Evolutionary conservation across 1,284 basidiomycete genomes (phyloP).

Genomic region (Cutaneotrichosporon mucoides): DNA sequence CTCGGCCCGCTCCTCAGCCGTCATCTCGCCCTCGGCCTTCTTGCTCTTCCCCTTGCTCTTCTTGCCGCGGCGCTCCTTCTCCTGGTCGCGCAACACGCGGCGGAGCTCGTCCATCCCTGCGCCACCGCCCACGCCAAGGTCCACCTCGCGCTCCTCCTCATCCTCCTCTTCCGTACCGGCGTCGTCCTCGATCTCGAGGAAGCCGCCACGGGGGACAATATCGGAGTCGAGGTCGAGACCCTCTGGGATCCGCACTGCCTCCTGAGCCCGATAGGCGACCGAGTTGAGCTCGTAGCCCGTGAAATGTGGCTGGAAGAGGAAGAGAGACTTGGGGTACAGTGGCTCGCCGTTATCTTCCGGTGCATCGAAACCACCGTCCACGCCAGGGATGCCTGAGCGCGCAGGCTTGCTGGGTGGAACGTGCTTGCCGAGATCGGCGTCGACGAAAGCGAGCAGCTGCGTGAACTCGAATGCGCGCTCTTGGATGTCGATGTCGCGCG

Average conservation of each 20-base stretch:
- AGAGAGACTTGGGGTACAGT: constrained; percentile 74
- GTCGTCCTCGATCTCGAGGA: constrained; percentile 39
- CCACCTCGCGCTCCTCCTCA: constrained; percentile 35
- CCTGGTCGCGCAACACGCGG: constrained; percentile 44
- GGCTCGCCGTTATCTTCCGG: constrained; percentile 26
- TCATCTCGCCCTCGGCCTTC: constrained; percentile 26
- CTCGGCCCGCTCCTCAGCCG: constrained; percentile 43
- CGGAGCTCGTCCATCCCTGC: constrained; percentile 49
- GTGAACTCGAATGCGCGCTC: constrained; percentile 82
- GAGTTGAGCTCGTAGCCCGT: constrained; percentile 77
- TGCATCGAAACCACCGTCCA: constrained; percentile 44
- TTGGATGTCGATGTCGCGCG: constrained; percentile 78
- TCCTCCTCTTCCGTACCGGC: constrained; percentile 29
- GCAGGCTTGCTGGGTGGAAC: constrained; percentile 32
- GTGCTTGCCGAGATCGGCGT: constrained; percentile 68
- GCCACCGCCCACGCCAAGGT: constrained; percentile 42
- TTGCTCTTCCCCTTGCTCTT: constrained; percentile 34
- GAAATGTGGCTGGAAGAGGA: constrained; percentile 79
- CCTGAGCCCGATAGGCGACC: constrained; percentile 74
- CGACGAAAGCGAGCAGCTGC: constrained; percentile 74
- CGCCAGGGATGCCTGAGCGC: constrained; percentile 31
- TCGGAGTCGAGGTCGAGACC: constrained; percentile 79
- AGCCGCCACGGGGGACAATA: constrained; percentile 60
- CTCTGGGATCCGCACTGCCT: constrained; percentile 71
- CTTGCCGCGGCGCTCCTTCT: constrained; percentile 48